These are phyloP conservation scores for Begonia loranthoides DNA, from an alignment of 306 rosid species.

Conservation along the genomic window DNA sequence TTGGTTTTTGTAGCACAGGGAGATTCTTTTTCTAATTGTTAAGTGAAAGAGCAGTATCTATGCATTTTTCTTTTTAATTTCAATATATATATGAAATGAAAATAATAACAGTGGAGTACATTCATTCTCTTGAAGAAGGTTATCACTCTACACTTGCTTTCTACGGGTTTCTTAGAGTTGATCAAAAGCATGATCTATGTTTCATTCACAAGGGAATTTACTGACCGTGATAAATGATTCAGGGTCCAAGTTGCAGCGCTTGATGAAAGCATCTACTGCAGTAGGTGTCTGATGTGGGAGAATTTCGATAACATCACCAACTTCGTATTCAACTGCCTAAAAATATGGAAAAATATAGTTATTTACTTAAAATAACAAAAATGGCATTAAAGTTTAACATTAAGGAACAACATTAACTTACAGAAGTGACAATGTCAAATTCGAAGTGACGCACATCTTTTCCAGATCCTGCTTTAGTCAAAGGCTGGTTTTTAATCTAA, in stretches of 20 bases:
- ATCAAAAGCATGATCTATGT: too few relatives aligned
- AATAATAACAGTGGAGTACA: too few relatives aligned
- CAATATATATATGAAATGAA: too few relatives aligned
- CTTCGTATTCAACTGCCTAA: conserved; percentile 50
- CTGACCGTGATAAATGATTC: conserved; percentile 61
- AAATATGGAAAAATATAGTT: conserved; percentile 9
- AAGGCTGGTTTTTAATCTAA: conserved; percentile 59
- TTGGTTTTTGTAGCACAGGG: too few relatives aligned
- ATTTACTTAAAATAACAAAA: conserved; percentile 3
- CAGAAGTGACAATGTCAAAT: conserved; percentile 63
- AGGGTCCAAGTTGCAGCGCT: conserved; percentile 66
- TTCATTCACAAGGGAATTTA: not conserved
- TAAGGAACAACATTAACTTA: conserved; percentile 25
- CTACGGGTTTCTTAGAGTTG: too few relatives aligned
- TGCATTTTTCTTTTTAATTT: too few relatives aligned
- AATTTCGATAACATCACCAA: conserved; percentile 68
- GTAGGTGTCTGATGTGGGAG: conserved; percentile 69
- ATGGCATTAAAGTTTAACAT: not conserved
- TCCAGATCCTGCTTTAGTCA: conserved; percentile 47
- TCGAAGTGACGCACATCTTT: conserved; percentile 80
- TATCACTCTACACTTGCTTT: too few relatives aligned
- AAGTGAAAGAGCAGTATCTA: too few relatives aligned
- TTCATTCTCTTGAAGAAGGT: too few relatives aligned
- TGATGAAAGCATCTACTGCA: conserved; percentile 57
- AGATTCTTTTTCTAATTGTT: too few relatives aligned